phyloP scores from a whole-genome alignment of 805 yeast genomes.

The Candida glaebosa region DNA sequence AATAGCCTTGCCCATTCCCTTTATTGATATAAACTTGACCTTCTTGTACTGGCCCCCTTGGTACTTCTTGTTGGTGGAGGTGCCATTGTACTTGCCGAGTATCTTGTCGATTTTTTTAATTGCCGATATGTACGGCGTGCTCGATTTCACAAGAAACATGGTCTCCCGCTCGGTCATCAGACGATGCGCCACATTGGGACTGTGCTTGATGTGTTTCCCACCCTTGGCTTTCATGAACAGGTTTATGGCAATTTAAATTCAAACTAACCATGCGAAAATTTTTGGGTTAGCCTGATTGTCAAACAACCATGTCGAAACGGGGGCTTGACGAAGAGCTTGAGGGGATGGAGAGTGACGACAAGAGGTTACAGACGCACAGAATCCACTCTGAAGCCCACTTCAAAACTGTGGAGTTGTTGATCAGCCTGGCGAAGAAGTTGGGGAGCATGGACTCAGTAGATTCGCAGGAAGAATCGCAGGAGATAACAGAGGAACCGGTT shows the following conservation, averaged over 20 bases:
- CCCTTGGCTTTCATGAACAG: constrained; percentile 5
- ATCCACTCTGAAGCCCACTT: constrained; percentile 30
- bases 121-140: constrained; percentile 72
- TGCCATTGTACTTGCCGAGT: constrained; percentile 36
- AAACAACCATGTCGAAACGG: constrained; percentile 2
- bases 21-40: constrained; percentile 47
- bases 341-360: constrained; percentile 6
- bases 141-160: constrained; percentile 54
- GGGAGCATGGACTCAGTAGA: constrained; percentile 2
- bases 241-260: no score
- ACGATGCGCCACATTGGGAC: constrained; percentile 45
- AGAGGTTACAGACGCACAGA: constrained; percentile 20
- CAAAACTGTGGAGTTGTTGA: constrained; percentile 28
- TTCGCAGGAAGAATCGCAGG: constrained; percentile 6
- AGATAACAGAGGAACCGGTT: not conserved
- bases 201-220: constrained; percentile 49
- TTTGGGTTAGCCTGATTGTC: not conserved
- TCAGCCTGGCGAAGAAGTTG: constrained; percentile 14
- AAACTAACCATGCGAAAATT: constrained; percentile 1
- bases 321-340: not conserved
- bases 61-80: constrained; percentile 17
- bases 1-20: constrained; percentile 73
- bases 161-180: constrained; percentile 42
- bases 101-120: constrained; percentile 59
- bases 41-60: constrained; percentile 35